Evolutionary conservation across 2,329 filamentous ascomycete species (phyloP), one percentile per base, ranked within the genome.

Genomic region (Dothidotthia symphoricarpi): DNA sequence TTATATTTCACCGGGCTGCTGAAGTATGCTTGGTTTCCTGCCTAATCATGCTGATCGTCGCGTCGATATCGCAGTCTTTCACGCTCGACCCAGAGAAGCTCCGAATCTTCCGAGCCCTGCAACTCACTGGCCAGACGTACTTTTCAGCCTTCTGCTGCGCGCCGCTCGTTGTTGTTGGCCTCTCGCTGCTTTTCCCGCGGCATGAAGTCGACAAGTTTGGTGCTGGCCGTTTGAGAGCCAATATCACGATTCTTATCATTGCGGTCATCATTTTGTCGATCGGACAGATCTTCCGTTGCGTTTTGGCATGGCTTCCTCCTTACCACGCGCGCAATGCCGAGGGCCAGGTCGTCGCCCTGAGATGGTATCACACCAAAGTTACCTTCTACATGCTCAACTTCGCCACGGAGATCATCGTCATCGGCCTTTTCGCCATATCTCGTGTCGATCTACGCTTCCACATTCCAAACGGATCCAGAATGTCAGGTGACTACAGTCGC

Each of bases 321-420:
- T 51, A 55, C 3, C 58, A 64, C 1, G 10, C 77, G 74, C 17
- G 78, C 73, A 3, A 51, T 57, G 31, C 68, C 28, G 80, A 85
- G 6, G 59, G 56, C 9, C 45, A 41, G 8, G 35, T 31, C 12
- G 37, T 45, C 22, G 10, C 39, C 7, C 6, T 45, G 15, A 82
- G 82, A 3, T 88, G 85, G 81, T 93, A 83, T 61, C 77, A 88
- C 52, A 72, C 72, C 58, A 86, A 83, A 61, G 76, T 81, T 3
- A 81, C 78, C 61, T 95, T 88, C 72, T 95, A 93, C 69, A 67
- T 78, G 57, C 87, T 94, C 72, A 86, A 88, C 69, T 94, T 86
- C 57, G 71, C 71, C 15, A 74, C 89, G 24, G 89, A 95, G 65
- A 69, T 90, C 32, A 58, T 85, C 11, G 81, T 89, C 28, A 74